Evolutionary conservation across 148 eudicot species (phyloP).

Genomic region (Euryodendron excelsum): DNA sequence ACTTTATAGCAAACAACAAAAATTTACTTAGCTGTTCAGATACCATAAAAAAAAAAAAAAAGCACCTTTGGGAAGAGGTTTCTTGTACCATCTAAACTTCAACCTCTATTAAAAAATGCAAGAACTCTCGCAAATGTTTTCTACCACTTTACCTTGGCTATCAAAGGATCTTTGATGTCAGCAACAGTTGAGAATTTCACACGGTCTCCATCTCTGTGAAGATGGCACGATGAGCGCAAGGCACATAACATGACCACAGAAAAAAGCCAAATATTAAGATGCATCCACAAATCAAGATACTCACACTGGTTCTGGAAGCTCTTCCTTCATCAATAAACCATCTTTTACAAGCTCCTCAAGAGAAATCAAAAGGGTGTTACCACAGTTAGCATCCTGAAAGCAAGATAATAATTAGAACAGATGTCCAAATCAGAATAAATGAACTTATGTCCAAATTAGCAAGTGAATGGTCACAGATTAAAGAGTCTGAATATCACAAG

Average conservation of each 20-base stretch:
- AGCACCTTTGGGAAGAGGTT: background rate
- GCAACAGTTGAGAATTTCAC: constrained; percentile 65
- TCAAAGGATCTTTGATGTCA: constrained; percentile 78
- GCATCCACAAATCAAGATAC: constrained; percentile 15
- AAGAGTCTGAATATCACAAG: background rate
- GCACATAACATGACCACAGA: background rate
- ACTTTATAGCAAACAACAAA: background rate
- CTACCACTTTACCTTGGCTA: constrained; percentile 56
- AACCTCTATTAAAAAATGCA: background rate
- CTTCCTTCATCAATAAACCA: constrained; percentile 71
- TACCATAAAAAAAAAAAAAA: background rate
- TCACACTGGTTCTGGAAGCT: constrained; percentile 86
- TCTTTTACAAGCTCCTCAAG: constrained; percentile 96
- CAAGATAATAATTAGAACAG: background rate
- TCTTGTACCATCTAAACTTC: background rate
- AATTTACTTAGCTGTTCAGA: background rate
- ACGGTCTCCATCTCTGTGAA: constrained; percentile 58
- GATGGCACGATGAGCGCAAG: constrained; percentile 7
- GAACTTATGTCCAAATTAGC: background rate
- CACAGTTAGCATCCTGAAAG: constrained; percentile 94
- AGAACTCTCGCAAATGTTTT: background rate
- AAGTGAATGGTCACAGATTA: background rate
- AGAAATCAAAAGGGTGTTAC: constrained; percentile 92
- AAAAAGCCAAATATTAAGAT: background rate
- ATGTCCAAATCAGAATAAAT: background rate